phyloP scores from a whole-genome alignment of 2,329 filamentous ascomycete species.

The Penicillium polonicum region DNA sequence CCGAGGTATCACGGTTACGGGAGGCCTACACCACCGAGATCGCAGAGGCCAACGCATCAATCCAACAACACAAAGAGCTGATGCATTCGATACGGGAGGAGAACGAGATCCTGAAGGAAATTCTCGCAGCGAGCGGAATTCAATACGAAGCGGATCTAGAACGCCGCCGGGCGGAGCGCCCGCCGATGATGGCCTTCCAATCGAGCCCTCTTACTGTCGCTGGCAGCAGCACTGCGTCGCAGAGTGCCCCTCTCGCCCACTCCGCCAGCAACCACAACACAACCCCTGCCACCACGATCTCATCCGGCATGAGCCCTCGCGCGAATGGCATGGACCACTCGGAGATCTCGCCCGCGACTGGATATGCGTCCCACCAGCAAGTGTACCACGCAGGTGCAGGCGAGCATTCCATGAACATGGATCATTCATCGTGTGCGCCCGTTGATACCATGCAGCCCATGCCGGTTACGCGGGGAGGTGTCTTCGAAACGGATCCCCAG shows the following conservation, averaged over 20 bases:
- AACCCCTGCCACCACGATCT: constrained; percentile 37
- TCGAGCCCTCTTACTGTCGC: constrained; percentile 45
- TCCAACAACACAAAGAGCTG: constrained; percentile 68
- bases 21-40: constrained; percentile 69
- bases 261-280: constrained; percentile 29
- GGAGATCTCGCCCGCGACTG: constrained; percentile 30
- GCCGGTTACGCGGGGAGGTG: constrained; percentile 31
- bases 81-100: constrained; percentile 74
- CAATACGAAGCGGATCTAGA: constrained; percentile 52
- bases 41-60: constrained; percentile 49
- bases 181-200: constrained; percentile 23
- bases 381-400: constrained; percentile 22
- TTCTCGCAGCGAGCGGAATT: constrained; percentile 60
- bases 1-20: constrained; percentile 84
- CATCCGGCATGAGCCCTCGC: constrained; percentile 33
- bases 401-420: constrained; percentile 28
- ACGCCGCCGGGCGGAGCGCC: constrained; percentile 36
- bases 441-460: constrained; percentile 14
- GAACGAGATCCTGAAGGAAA: constrained; percentile 70
- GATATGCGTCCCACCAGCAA: constrained; percentile 26
- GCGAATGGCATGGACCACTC: constrained; percentile 27
- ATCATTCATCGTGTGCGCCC: constrained; percentile 20
- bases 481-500: constrained; percentile 49
- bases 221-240: constrained; percentile 39
- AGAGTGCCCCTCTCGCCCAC: constrained; percentile 26